phyloP scores from a whole-genome alignment of 1,284 basidiomycete species.

The Microbotryum saponariae region DNA sequence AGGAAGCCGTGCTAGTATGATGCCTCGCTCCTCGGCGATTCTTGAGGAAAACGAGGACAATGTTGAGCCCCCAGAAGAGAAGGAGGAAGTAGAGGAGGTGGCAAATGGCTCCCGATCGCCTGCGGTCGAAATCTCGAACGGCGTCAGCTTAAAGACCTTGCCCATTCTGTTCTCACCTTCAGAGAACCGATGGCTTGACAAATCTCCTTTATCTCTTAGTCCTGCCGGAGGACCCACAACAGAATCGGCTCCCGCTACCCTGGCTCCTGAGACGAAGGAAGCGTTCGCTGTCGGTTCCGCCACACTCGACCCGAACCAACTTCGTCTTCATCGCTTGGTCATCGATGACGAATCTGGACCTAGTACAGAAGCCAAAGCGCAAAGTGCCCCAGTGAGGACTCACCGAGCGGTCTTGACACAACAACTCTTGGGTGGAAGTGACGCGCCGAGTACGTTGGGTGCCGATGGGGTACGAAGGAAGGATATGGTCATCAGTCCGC shows the following conservation, averaged over 20 bases:
- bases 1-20: too few species aligned
- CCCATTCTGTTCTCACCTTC: slow-evolving; percentile 10
- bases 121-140: background rate
- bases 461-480: slow-evolving; percentile 22
- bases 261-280: too few species aligned
- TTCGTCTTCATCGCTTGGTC: background rate
- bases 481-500: slow-evolving; percentile 21
- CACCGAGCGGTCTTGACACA: background rate
- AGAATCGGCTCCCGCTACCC: too few species aligned
- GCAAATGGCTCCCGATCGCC: background rate
- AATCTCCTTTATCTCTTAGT: slow-evolving; percentile 3
- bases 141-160: background rate
- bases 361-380: background rate
- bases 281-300: background rate
- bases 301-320: slow-evolving; percentile 5
- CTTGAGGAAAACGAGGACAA: too few species aligned
- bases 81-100: slow-evolving; percentile 1
- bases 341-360: background rate
- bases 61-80: background rate
- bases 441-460: background rate
- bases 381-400: background rate
- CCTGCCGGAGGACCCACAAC: background rate
- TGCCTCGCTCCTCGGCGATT: too few species aligned
- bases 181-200: slow-evolving; percentile 17
- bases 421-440: background rate